Evolutionary conservation across 495 filamentous ascomycete genomes (phyloP).

Genomic region (Oidiodendron maius): DNA sequence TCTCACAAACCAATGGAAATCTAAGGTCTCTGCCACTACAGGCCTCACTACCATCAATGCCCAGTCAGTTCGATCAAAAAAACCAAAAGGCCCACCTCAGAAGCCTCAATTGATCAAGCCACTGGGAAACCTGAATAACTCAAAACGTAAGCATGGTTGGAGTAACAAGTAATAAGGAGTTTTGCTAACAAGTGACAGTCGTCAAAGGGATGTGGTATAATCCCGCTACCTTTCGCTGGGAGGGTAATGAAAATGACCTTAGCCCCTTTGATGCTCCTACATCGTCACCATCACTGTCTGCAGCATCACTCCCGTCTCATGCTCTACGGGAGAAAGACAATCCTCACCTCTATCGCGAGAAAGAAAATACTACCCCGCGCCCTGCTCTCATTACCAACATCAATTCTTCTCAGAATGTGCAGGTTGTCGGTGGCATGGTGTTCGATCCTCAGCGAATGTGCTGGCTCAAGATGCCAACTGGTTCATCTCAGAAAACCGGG

Average conservation of each 20-base stretch:
- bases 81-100: slow-evolving; percentile 49
- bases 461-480: slow-evolving; percentile 68
- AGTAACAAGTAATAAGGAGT: neutral
- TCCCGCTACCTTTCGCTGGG: slow-evolving; percentile 76
- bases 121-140: slow-evolving; percentile 53
- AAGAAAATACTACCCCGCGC: slow-evolving; percentile 57
- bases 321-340: slow-evolving; percentile 30
- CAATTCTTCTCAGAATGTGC: slow-evolving; percentile 66
- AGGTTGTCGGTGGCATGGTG: slow-evolving; percentile 91
- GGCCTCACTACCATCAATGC: slow-evolving; percentile 27
- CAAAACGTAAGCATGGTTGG: slow-evolving; percentile 54
- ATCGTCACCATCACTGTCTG: slow-evolving; percentile 33
- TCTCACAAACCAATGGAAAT: slow-evolving; percentile 71
- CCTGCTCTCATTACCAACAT: slow-evolving; percentile 94
- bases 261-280: slow-evolving; percentile 59
- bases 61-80: slow-evolving; percentile 46
- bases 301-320: slow-evolving; percentile 37
- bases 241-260: slow-evolving; percentile 87
- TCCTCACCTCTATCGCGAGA: slow-evolving; percentile 30
- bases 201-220: slow-evolving; percentile 96
- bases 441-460: slow-evolving; percentile 96
- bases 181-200: slow-evolving; percentile 37
- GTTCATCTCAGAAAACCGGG: slow-evolving; percentile 3
- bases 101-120: slow-evolving; percentile 70
- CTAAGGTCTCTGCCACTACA: slow-evolving; percentile 57